Base-by-base conservation (phyloP, 2,329 filamentous ascomycete genomes). In the Boeremia exigua region DNA sequence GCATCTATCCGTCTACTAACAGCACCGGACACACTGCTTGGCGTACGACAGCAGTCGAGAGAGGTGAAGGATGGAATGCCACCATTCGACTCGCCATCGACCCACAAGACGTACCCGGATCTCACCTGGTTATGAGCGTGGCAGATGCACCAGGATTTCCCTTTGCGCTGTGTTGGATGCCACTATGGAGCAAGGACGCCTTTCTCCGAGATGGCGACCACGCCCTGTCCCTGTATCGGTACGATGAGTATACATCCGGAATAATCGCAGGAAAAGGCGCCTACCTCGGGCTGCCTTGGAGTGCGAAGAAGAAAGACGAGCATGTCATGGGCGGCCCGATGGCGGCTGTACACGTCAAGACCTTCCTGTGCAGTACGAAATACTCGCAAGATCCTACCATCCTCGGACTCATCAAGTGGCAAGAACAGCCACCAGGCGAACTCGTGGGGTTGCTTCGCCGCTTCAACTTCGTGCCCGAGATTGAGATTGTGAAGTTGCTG, bases 401-500 rank as follows among this genome's bases (percentile, higher is more conserved):
- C 10, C 79, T 97, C 15, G 90, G 91, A 14, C 80, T 99, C 25
- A 78, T 98, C 30, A 91, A 88, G 65, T 98, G 95, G 95, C 91
- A 87, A 69, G 89, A 94, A 11, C 83, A 88, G 36, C 82, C 88
- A 0, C 84, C 87, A 40, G 86, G 88, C 27, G 87, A 93, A 32
- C 81, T 98, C 1, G 82, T 90, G 0, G 82, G 86, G 23, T 80
- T 96, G 0, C 79, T 99, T 37, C 89, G 90, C 71, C 88, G 93
- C 63, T 85, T 98, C 44, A 88, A 93, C 17, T 98, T 98, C 63
- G 93, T 99, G 0, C 91, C 95, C 0, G 95, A 99, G 73, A 96
- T 98, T 52, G 96, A 99, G 76, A 91, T 99, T 30, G 95, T 99
- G 59, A 99, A 98, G 79, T 84, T 98, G 37, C 80, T 98, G 7